Evolutionary conservation across 352 stramenopile genomes (phyloP), one percentile per base, ranked within the genome.

Genomic region (Globisporangium echinulatum): DNA sequence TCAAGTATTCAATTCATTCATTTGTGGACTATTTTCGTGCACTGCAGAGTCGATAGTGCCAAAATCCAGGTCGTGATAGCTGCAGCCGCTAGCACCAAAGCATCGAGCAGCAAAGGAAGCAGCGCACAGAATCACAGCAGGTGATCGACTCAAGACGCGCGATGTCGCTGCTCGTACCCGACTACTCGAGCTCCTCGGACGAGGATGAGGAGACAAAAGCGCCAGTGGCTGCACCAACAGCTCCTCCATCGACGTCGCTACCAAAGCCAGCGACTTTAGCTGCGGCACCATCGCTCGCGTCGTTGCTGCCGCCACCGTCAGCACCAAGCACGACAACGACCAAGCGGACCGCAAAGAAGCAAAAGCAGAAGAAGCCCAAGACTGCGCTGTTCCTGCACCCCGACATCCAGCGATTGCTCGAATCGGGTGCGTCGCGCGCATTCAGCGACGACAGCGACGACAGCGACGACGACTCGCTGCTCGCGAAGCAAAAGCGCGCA

Each of bases 121-220:
- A 33, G 25, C 25, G 25, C 25, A 1, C 25, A 33, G 25, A 33
- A 33, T 33, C 25, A 33, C 25, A 33, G 25, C 25, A 33, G 25
- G 25, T 3, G 25, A 33, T 33, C 25, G 25, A 33, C 25, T 33
- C 25, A 0, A 40, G 19, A 14, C 52, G 10, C 46, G 7, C 11
- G 43, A 86, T 84, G 77, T 79, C 74, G 59, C 64, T 84, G 33
- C 52, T 85, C 17, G 63, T 84, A 49, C 68, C 68, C 7, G 77
- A 86, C 65, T 86, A 86, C 68, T 71, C 70, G 48, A 85, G 72
- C 58, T 84, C 77, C 0, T 87, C 77, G 1, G 72, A 82, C 48
- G 74, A 84, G 47, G 77, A 86, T 15, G 56, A 33, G 1, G 43
- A 55, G 4, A 40, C 55, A 15, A 19, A 19, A 13, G 4, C 60